Evolutionary conservation across 306 rosid species (phyloP).

Genomic region (Cucurbita pepo): DNA sequence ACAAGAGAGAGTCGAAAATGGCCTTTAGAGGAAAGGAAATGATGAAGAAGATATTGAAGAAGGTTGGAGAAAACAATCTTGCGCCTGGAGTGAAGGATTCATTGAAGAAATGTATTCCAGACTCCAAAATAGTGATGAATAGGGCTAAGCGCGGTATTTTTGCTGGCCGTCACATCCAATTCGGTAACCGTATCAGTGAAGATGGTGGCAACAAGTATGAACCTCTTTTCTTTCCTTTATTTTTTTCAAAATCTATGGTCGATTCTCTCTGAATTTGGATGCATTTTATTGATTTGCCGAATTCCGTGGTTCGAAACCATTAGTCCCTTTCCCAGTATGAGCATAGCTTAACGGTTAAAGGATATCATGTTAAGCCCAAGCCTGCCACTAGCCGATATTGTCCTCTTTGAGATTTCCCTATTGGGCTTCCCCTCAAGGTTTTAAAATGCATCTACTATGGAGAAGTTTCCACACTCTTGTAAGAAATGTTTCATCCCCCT

Average conservation of each 20-base stretch:
- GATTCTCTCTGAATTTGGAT: neutral
- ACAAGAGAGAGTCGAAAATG: slow-evolving; percentile 20
- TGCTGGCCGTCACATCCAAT: slow-evolving; percentile 84
- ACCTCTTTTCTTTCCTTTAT: neutral
- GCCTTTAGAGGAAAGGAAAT: slow-evolving; percentile 71
- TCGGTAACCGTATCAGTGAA: slow-evolving; percentile 75
- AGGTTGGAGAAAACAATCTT: slow-evolving; percentile 57
- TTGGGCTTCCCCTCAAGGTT: too few species aligned
- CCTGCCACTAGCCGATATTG: too few species aligned
- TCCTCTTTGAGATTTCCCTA: too few species aligned
- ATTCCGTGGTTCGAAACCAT: neutral
- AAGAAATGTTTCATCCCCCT: too few species aligned
- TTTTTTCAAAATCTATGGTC: neutral
- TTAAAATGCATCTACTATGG: too few species aligned
- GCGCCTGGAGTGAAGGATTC: slow-evolving; percentile 45
- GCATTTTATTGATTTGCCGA: neutral
- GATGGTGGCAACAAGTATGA: slow-evolving; percentile 92
- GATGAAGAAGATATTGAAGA: slow-evolving; percentile 61
- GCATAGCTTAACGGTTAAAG: neutral
- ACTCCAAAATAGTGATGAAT: slow-evolving; percentile 55
- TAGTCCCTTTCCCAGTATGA: neutral
- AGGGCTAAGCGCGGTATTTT: slow-evolving; percentile 83
- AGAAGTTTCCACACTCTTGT: too few species aligned
- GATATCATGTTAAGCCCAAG: too few species aligned
- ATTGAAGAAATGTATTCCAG: slow-evolving; percentile 50